A percentile compares a stretch with the other conserved stretches of the same genome.
Conservation (phyloP, 140 eudicot species). For the Bidens hawaiensis region DNA sequence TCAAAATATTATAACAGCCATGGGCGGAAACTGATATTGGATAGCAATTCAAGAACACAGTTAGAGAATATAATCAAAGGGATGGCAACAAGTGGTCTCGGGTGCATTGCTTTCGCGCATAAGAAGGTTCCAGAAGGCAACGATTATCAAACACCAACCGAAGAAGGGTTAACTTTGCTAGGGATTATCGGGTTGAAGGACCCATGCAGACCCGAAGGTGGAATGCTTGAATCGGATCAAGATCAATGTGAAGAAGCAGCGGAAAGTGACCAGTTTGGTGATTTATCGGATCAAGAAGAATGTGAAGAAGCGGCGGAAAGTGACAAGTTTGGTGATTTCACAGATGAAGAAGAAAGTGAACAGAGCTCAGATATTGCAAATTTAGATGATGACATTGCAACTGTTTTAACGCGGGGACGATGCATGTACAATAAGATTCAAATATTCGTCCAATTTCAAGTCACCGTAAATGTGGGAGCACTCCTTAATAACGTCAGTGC, state of each 20-base stretch:
- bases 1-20: constrained; percentile 36
- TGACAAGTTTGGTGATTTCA: constrained; percentile 52
- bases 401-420: constrained; percentile 58
- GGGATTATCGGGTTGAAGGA: constrained; percentile 59
- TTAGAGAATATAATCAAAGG: constrained; percentile 42
- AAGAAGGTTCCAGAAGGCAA: neutral
- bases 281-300: constrained; percentile 47
- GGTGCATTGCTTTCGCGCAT: constrained; percentile 72
- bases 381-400: constrained; percentile 37
- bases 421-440: constrained; percentile 62
- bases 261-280: constrained; percentile 63
- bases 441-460: constrained; percentile 58
- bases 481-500: constrained; percentile 26
- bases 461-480: constrained; percentile 28
- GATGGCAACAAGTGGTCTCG: constrained; percentile 56
- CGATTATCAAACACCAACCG: constrained; percentile 2
- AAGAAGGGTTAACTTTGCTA: constrained; percentile 34
- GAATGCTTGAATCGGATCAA: constrained; percentile 31
- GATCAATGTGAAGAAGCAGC: constrained; percentile 36
- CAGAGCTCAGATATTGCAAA: constrained; percentile 42
- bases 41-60: constrained; percentile 15
- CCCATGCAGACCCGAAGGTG: constrained; percentile 61
- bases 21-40: constrained; percentile 31
- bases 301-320: constrained; percentile 58
- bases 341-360: constrained; percentile 39